Evolutionary conservation across 2,329 filamentous ascomycete species (phyloP).

Genomic region (Phaeoacremonium minimum): DNA sequence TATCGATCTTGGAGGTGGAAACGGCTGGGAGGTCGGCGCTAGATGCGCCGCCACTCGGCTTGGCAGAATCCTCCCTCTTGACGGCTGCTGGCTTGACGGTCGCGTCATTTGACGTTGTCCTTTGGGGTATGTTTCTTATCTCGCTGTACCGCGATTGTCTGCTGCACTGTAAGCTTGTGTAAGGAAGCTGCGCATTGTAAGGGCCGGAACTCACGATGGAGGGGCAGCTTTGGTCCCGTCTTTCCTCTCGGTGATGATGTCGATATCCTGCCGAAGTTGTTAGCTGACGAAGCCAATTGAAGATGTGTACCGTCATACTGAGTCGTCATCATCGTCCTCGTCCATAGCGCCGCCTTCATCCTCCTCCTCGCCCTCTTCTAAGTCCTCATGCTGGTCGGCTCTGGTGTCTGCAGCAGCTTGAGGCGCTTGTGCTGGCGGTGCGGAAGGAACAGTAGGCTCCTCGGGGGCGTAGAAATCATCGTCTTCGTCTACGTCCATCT

Average conservation of each 20-base stretch:
- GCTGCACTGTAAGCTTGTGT: neutral
- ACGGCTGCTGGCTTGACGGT: constrained; percentile 37
- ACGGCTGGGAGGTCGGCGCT: constrained; percentile 47
- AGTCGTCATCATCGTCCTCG: constrained; percentile 54
- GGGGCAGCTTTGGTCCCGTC: constrained; percentile 58
- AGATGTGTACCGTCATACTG: constrained; percentile 24
- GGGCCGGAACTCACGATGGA: constrained; percentile 42
- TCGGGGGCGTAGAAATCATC: constrained; percentile 64
- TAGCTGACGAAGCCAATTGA: neutral
- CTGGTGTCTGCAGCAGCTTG: constrained; percentile 20
- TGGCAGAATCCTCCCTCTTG: constrained; percentile 38
- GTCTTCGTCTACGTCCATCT: constrained; percentile 64
- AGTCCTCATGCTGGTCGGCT: constrained; percentile 43
- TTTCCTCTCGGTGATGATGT: constrained; percentile 65
- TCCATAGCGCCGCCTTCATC: constrained; percentile 58
- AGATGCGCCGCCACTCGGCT: constrained; percentile 1
- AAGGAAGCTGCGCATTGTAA: neutral
- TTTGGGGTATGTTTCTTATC: constrained; percentile 60
- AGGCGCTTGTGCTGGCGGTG: constrained; percentile 18
- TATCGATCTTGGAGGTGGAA: constrained; percentile 77
- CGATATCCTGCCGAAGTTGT: constrained; percentile 48
- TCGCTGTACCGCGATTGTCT: constrained; percentile 62
- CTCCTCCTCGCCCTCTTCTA: constrained; percentile 62
- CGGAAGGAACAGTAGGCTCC: constrained; percentile 37
- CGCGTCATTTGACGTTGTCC: constrained; percentile 49